Conservation (phyloP, 202 grass and related monocot species). For the Carex arenaria region DNA sequence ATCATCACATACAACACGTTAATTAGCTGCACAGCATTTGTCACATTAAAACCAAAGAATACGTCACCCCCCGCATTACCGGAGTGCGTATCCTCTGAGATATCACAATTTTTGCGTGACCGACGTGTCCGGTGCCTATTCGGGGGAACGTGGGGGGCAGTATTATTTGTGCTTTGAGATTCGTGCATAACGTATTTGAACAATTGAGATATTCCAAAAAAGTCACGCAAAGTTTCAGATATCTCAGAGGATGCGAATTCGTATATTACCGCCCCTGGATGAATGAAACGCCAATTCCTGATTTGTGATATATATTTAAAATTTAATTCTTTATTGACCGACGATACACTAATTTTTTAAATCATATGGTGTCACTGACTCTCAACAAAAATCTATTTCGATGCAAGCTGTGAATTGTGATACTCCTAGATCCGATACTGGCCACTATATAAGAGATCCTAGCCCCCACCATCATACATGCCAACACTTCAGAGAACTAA, state of each 20-base stretch:
- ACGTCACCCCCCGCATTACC: background rate
- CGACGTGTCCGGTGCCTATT: too few relatives aligned
- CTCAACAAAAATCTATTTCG: slow-evolving; percentile 1
- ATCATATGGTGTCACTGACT: background rate
- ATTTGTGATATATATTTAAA: background rate
- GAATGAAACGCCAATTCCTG: slow-evolving; percentile 14
- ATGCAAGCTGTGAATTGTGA: background rate
- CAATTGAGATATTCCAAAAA: too few relatives aligned
- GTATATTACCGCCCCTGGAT: background rate
- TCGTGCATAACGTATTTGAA: too few relatives aligned
- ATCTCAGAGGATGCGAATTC: too few relatives aligned
- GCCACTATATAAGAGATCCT: background rate
- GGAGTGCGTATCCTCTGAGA: too few relatives aligned
- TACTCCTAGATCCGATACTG: background rate
- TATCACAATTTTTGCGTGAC: too few relatives aligned
- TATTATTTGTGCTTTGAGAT: too few relatives aligned
- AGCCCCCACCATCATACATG: slow-evolving; percentile 21
- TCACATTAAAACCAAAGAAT: background rate
- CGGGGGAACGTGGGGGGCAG: too few relatives aligned
- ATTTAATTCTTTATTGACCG: background rate
- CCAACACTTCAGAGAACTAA: background rate
- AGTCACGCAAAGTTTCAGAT: too few relatives aligned
- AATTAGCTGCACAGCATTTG: background rate
- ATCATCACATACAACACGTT: background rate
- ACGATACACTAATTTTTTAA: background rate